A percentile compares a stretch with the other conserved stretches of the same genome.
phyloP scores from a whole-genome alignment of 495 filamentous ascomycete genomes.

The Trichodelitschia bisporula region DNA sequence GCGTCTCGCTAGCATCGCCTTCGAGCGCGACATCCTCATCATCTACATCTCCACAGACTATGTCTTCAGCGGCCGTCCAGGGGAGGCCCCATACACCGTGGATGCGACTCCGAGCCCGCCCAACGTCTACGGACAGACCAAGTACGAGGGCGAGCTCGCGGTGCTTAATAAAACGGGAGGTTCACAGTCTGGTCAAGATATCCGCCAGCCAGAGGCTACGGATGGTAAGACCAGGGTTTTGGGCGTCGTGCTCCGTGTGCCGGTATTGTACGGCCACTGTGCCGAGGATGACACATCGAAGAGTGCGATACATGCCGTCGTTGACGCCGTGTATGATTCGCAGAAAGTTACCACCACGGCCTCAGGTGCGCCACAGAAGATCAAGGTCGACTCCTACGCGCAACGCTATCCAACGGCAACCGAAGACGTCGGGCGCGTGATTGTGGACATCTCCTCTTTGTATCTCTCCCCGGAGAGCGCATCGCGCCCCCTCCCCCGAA shows the following conservation, averaged over 20 bases:
- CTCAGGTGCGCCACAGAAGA: conserved; percentile 23
- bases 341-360: conserved; percentile 21
- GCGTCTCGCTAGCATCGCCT: conserved; percentile 38
- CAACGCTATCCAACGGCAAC: conserved; percentile 69
- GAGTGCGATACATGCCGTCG: conserved; percentile 61
- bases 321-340: conserved; percentile 46
- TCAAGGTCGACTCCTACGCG: conserved; percentile 80
- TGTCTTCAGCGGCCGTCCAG: conserved; percentile 59
- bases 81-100: conserved; percentile 66
- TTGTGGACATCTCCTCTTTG: conserved; percentile 40
- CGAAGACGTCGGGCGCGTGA: conserved; percentile 68
- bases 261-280: conserved; percentile 49
- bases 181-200: conserved; percentile 19
- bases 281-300: conserved; percentile 18
- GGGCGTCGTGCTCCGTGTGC: conserved; percentile 59
- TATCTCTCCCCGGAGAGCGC: conserved; percentile 27
- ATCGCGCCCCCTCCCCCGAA: conserved; percentile 27
- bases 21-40: conserved; percentile 35
- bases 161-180: conserved; percentile 23
- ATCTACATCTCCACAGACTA: conserved; percentile 95
- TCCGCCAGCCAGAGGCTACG: conserved; percentile 3
- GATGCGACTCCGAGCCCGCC: conserved; percentile 39
- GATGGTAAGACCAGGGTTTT: conserved; percentile 22
- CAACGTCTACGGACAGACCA: conserved; percentile 74
- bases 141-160: conserved; percentile 59